A percentile compares a stretch with the other conserved stretches of the same genome.
Conservation (phyloP, 257 asterid species). For the Fraxinus pennsylvanica region DNA sequence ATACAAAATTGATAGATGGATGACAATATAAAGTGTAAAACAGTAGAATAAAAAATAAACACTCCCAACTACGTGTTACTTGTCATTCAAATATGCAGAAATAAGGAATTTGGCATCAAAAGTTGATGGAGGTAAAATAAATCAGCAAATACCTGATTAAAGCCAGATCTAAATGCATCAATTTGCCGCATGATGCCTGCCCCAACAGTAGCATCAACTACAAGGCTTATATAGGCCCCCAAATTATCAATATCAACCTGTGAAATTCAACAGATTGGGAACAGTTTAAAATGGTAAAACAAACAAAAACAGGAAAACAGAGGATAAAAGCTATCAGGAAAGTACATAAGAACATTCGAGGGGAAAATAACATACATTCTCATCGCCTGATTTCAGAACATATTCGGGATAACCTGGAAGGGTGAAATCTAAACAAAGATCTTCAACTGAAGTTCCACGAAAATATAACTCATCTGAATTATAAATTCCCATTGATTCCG, state of each 20-base stretch:
- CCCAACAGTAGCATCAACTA: conserved; percentile 84
- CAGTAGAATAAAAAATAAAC: not conserved
- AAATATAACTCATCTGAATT: conserved; percentile 52
- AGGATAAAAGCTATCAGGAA: not conserved
- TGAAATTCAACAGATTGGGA: conserved; percentile 17
- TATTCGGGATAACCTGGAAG: conserved; percentile 93
- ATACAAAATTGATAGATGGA: not conserved
- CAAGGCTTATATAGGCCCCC: conserved; percentile 77
- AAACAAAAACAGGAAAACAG: not conserved
- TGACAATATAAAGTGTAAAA: not conserved
- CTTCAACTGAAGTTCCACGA: conserved; percentile 79
- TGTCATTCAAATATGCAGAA: not conserved
- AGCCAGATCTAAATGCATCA: conserved; percentile 97
- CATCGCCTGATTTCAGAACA: conserved; percentile 66
- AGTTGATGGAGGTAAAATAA: conserved; percentile 4
- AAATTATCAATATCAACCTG: conserved; percentile 80
- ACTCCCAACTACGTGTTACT: not conserved
- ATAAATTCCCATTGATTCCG: conserved; percentile 62
- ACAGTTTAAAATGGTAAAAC: conserved; percentile 2
- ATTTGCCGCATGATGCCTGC: conserved; percentile 76
- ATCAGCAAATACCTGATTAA: conserved; percentile 65
- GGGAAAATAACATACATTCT: conserved; percentile 48
- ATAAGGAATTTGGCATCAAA: not conserved
- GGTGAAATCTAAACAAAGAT: conserved; percentile 89
- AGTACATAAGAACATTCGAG: not conserved